phyloP scores from a whole-genome alignment of 1,139 yeast genomes.

The Lodderomyces jiufengensis region DNA sequence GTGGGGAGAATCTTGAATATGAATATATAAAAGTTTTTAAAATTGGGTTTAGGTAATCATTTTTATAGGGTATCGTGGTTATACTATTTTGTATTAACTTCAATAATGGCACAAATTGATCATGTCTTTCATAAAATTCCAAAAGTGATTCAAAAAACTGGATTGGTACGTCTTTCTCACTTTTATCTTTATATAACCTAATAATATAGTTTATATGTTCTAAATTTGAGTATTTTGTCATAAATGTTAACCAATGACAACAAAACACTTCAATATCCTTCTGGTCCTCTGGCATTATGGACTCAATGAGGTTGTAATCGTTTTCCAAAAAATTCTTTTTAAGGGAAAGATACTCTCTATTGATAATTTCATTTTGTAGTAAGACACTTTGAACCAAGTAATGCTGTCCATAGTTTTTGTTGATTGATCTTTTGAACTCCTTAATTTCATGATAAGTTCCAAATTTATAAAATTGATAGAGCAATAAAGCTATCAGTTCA shows the following conservation, averaged over 20 bases:
- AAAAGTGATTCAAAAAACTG: slow-evolving; percentile 16
- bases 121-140: slow-evolving; percentile 13
- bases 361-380: slow-evolving; percentile 25
- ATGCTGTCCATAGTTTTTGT: slow-evolving; percentile 20
- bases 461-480: slow-evolving; percentile 28
- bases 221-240: slow-evolving; percentile 18
- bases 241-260: slow-evolving; percentile 14
- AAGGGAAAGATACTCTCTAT: slow-evolving; percentile 23
- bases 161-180: slow-evolving; percentile 3
- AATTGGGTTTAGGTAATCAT: slow-evolving; percentile 22
- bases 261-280: slow-evolving; percentile 13
- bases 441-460: slow-evolving; percentile 29
- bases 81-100: slow-evolving; percentile 10
- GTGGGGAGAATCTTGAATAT: slow-evolving; percentile 32
- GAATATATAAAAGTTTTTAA: slow-evolving; percentile 31
- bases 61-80: slow-evolving; percentile 17
- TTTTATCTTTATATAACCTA: slow-evolving; percentile 11
- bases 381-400: slow-evolving; percentile 23
- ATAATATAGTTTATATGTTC: slow-evolving; percentile 24
- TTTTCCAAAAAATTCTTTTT: slow-evolving; percentile 25
- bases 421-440: slow-evolving; percentile 21
- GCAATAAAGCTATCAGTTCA: slow-evolving; percentile 24
- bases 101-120: slow-evolving; percentile 13
- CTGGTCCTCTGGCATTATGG: slow-evolving; percentile 7
- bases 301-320: slow-evolving; percentile 19